Base-by-base conservation (phyloP, 164 flowering plant species). In the Dillenia suffruticosa region DNA sequence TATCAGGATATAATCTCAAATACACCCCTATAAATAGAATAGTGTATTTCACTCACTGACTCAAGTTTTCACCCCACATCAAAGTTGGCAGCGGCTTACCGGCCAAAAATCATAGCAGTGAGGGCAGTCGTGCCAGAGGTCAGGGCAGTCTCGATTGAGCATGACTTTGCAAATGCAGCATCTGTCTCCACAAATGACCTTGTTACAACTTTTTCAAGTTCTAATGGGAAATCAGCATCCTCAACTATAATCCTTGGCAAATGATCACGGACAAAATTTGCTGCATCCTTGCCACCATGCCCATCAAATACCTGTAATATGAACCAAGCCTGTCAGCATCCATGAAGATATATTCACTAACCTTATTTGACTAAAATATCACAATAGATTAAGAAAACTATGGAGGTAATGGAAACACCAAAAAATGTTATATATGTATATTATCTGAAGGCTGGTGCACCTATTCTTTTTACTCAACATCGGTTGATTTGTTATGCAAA, bases 71-170 rank as follows among this genome's bases (percentile, higher is more conserved):
- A 32, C 5, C 40, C 40, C 40, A 5, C 40, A 32, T 4, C 40
- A 32, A 32, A 32, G 40, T 32, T 32, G 40, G 40, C 13, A 40
- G 48, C 12, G 13, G 50, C 64, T 44, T 69, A 87, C 98, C 97
- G 85, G 49, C 97, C 96, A 72, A 82, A 87, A 75, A 93, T 89
- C 84, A 93, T 87, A 26, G 98, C 98, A 55, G 94, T 84, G 16
- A 90, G 83, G 4, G 91, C 98, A 54, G 98, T 93, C 56, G 97
- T 93, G 61, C 98, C 98, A 40, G 98, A 90, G 51, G 94, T 76
- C 40, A 83, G 73, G 32, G 81, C 50, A 51, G 96, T 73, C 67
- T 88, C 89, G 19, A 70, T 69, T 55, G 84, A 71, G 76, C 87
- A 88, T 14, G 74, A 75, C 62, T 77, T 72, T 50, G 83, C 87